Evolutionary conservation across 228 moss, liverwort and hornwort species (phyloP), one percentile per base, ranked within the genome.

Genomic region (Sphagnum fallax): DNA sequence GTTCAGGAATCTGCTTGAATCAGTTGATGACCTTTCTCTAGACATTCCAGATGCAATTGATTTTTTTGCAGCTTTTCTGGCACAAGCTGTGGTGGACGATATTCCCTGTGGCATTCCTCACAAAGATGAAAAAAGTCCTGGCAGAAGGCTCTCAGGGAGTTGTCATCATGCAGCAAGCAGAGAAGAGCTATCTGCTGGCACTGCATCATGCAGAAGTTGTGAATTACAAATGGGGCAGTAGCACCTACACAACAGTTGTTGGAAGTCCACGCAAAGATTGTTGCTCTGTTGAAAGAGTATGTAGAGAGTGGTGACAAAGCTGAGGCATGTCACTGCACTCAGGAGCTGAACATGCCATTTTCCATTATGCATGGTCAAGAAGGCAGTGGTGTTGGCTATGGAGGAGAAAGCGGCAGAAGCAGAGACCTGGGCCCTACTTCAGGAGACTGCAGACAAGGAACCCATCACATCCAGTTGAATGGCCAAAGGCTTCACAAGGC

Each of bases 291-390:
- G 16, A 95, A 89, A 59, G 95, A 95, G 75, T 95, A 92, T 55
- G 88, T 84, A 6, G 87, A 95, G 62, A 89, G 92, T 68, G 95
- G 95, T 48, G 95, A 95, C 61, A 95, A 80, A 72, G 78, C 81
- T 32, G 95, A 95, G 82, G 95, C 95, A 4, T 91, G 89, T 53
- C 83, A 89, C 47, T 95, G 92, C 74, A 95, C 92, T 49, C 84
- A 90, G 18, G 95, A 95, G 55, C 72, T 95, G 67, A 95, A 95
- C 64, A 89, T 95, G 49, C 95, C 95, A 0, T 92, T 95, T 95
- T 92, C 60, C 91, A 92, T 71, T 92, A 95, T 68, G 95, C 92
- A 90, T 95, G 49, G 95, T 95, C 65, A 95, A 95, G 86, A 95
- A 95, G 64, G 92, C 95, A 51, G 77, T 92, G 1, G 90, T 84